These are phyloP conservation scores for Striga asiatica DNA, from an alignment of 257 asterid genomes.

Conservation along the genomic window DNA sequence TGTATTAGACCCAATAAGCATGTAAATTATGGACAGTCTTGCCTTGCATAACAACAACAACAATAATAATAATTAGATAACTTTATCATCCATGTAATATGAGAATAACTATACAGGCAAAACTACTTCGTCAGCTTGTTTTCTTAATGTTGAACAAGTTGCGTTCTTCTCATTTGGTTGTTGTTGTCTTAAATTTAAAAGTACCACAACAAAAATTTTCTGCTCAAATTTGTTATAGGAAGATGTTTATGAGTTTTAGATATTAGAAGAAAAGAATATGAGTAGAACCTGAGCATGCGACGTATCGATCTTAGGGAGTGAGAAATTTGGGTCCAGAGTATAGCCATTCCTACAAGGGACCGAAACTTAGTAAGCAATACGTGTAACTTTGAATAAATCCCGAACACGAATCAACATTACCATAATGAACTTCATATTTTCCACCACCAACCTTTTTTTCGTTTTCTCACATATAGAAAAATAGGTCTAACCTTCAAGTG, in stretches of 20 bases:
- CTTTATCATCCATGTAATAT: too few species aligned
- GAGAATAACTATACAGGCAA: neutral
- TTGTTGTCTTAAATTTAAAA: conserved; percentile 61
- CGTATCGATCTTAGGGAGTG: conserved; percentile 87
- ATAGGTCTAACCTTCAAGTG: conserved; percentile 73
- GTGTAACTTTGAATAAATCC: too few species aligned
- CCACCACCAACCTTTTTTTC: too few species aligned
- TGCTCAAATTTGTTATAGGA: conserved; percentile 31
- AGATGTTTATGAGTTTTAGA: neutral
- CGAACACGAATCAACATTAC: too few species aligned
- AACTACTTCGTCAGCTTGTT: conserved; percentile 90
- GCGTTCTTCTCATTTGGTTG: conserved; percentile 54
- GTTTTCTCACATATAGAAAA: conserved; percentile 1
- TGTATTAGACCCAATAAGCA: conserved; percentile 78
- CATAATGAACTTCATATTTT: too few species aligned
- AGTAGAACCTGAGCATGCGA: conserved; percentile 78
- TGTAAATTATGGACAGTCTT: conserved; percentile 63
- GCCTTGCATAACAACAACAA: conserved; percentile 35
- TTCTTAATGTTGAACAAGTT: conserved; percentile 64
- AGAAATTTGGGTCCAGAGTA: conserved; percentile 68
- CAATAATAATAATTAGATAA: too few species aligned
- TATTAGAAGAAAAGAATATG: neutral
- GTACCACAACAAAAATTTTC: too few species aligned
- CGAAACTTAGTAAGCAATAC: conserved; percentile 6
- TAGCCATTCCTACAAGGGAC: conserved; percentile 63